Evolutionary conservation across 371 early-diverging fungal species (phyloP).

Genomic region (Agmasoma carcini): DNA sequence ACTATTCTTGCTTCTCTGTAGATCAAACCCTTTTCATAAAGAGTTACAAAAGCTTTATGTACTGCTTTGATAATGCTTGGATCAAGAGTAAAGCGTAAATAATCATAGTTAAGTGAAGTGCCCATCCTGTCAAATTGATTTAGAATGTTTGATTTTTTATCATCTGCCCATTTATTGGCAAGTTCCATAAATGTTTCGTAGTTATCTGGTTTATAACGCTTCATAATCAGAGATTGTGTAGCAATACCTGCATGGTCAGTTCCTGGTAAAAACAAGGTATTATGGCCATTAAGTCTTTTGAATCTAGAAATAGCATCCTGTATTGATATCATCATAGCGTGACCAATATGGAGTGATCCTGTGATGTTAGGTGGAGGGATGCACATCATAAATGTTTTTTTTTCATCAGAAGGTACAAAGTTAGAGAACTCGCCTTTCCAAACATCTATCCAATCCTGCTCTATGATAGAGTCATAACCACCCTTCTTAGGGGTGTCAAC

Average conservation of each 20-base stretch:
- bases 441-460: conserved; percentile 85
- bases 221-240: conserved; percentile 91
- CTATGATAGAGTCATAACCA: no score
- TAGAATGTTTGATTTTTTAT: conserved; percentile 62
- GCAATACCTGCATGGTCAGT: conserved; percentile 98
- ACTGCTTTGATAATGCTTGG: conserved; percentile 67
- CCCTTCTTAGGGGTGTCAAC: no score
- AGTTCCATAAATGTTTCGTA: conserved; percentile 66
- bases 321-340: conserved; percentile 82
- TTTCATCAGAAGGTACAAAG: conserved; percentile 66
- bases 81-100: conserved; percentile 86
- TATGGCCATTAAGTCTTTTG: conserved; percentile 85
- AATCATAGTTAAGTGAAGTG: conserved; percentile 77
- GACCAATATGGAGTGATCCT: conserved; percentile 89
- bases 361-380: conserved; percentile 98
- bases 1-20: conserved; percentile 87
- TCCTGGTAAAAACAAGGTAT: conserved; percentile 85
- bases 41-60: conserved; percentile 74
- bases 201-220: conserved; percentile 72
- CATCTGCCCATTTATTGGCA: conserved; percentile 89
- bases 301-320: conserved; percentile 84
- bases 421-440: conserved; percentile 76
- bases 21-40: conserved; percentile 85
- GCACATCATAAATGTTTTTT: conserved; percentile 64
- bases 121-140: conserved; percentile 80